These are phyloP conservation scores for Venturia asperata DNA, from an alignment of 2,329 filamentous ascomycete species.

Conservation along the genomic window DNA sequence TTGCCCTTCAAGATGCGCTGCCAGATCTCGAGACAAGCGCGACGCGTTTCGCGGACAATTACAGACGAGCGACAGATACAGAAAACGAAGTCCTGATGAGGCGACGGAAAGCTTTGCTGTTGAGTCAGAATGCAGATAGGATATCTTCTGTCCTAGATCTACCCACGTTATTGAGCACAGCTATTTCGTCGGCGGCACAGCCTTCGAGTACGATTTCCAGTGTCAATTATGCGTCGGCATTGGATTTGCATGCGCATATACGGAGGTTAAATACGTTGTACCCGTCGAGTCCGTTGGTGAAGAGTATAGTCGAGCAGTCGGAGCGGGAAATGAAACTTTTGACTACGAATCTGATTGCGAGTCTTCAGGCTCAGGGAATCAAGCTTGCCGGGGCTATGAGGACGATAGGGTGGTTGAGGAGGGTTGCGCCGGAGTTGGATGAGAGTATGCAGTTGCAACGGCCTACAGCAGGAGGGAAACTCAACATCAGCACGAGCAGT, in stretches of 20 bases:
- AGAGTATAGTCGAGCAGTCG: conserved; percentile 66
- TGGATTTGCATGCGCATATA: conserved; percentile 92
- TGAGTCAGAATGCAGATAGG: conserved; percentile 81
- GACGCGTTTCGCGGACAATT: conserved; percentile 72
- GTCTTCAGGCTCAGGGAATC: conserved; percentile 67
- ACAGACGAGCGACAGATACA: conserved; percentile 65
- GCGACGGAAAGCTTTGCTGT: conserved; percentile 70
- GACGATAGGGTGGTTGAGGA: conserved; percentile 82
- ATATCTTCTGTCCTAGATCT: conserved; percentile 87
- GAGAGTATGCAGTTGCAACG: conserved; percentile 30
- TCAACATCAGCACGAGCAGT: conserved; percentile 20
- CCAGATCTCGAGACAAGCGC: conserved; percentile 73
- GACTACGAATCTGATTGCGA: conserved; percentile 72
- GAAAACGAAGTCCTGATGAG: conserved; percentile 57
- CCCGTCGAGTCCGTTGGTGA: conserved; percentile 67
- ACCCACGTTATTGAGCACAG: conserved; percentile 74
- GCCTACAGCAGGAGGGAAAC: conserved; percentile 32
- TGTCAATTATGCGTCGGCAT: conserved; percentile 76
- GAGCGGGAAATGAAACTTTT: conserved; percentile 84
- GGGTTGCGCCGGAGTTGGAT: conserved; percentile 76
- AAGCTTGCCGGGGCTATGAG: conserved; percentile 87
- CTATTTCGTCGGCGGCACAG: conserved; percentile 49
- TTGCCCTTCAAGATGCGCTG: conserved; percentile 62
- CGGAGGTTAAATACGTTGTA: conserved; percentile 77
- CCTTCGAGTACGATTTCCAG: conserved; percentile 35